phyloP scores from a whole-genome alignment of 2,329 filamentous ascomycete genomes.

The Monosporascus cannonballus region DNA sequence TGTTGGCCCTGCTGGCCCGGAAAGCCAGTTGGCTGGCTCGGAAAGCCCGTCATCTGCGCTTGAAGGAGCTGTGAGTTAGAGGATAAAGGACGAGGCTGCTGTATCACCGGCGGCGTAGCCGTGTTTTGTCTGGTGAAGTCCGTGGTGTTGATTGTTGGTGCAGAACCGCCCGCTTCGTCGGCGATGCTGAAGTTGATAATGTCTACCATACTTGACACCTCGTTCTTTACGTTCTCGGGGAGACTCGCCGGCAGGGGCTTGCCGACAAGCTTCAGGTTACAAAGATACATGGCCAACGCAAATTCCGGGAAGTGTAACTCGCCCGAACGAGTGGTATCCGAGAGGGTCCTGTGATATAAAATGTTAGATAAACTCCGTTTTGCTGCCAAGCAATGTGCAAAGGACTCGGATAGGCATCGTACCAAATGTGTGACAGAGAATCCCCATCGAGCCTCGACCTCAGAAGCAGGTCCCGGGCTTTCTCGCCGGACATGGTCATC shows the following conservation, averaged over 20 bases:
- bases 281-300: slow-evolving; percentile 95
- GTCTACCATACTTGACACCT: slow-evolving; percentile 98
- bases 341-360: slow-evolving; percentile 61
- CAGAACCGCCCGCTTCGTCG: slow-evolving; percentile 59
- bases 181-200: slow-evolving; percentile 93
- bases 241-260: slow-evolving; percentile 70
- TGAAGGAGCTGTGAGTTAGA: slow-evolving; percentile 64
- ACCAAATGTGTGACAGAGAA: slow-evolving; percentile 90
- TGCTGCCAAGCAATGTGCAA: neutral
- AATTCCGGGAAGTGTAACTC: slow-evolving; percentile 97
- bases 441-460: slow-evolving; percentile 84
- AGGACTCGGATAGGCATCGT: slow-evolving; percentile 20
- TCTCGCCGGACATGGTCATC: slow-evolving; percentile 85
- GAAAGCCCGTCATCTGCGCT: slow-evolving; percentile 64
- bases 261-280: slow-evolving; percentile 85
- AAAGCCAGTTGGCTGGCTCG: slow-evolving; percentile 47
- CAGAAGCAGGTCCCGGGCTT: slow-evolving; percentile 81
- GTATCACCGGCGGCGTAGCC: slow-evolving; percentile 46
- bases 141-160: slow-evolving; percentile 57
- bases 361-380: slow-evolving; percentile 14
- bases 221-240: slow-evolving; percentile 85
- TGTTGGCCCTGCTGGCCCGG: slow-evolving; percentile 49
- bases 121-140: slow-evolving; percentile 57
- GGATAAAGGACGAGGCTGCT: slow-evolving; percentile 68
- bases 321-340: slow-evolving; percentile 92